Conservation (phyloP, 192 early-diverging fungal species). For the Coemansia sp. region DNA sequence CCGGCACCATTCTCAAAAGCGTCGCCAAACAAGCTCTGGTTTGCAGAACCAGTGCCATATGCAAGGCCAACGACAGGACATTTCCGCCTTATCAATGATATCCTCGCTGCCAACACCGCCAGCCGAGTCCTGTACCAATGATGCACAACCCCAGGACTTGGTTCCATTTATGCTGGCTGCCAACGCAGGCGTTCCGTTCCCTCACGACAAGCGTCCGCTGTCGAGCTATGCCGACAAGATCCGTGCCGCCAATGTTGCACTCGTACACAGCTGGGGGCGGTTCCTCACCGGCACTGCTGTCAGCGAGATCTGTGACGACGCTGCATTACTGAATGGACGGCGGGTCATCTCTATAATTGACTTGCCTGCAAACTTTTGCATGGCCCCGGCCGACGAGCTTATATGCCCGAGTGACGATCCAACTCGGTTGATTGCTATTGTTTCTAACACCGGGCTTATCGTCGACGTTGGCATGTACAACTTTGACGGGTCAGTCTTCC, state of each 20-base stretch:
- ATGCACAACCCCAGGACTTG: constrained; percentile 2
- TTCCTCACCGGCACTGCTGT: constrained; percentile 32
- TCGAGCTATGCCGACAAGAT: constrained; percentile 40
- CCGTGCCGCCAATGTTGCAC: constrained; percentile 37
- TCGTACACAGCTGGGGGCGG: constrained; percentile 49
- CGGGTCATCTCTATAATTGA: constrained; percentile 38
- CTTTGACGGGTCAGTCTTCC: constrained; percentile 43
- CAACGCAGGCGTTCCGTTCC: constrained; percentile 15
- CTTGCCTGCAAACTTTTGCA: constrained; percentile 47
- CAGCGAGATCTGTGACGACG: constrained; percentile 32
- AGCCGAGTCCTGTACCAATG: constrained; percentile 8
- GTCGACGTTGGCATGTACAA: constrained; percentile 45
- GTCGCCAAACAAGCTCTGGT: background rate
- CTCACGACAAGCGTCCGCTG: constrained; percentile 21
- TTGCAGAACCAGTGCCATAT: background rate
- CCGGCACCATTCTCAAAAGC: background rate
- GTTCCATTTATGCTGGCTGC: constrained; percentile 8
- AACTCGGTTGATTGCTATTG: constrained; percentile 41
- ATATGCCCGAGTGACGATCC: constrained; percentile 48
- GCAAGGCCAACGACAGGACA: background rate
- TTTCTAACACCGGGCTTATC: constrained; percentile 30
- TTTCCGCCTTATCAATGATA: background rate
- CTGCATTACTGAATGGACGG: constrained; percentile 5
- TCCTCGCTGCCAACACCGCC: constrained; percentile 35
- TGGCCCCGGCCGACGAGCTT: constrained; percentile 44